phyloP scores from a whole-genome alignment of 306 rosid genomes.

The Prinsepia uniflora region DNA sequence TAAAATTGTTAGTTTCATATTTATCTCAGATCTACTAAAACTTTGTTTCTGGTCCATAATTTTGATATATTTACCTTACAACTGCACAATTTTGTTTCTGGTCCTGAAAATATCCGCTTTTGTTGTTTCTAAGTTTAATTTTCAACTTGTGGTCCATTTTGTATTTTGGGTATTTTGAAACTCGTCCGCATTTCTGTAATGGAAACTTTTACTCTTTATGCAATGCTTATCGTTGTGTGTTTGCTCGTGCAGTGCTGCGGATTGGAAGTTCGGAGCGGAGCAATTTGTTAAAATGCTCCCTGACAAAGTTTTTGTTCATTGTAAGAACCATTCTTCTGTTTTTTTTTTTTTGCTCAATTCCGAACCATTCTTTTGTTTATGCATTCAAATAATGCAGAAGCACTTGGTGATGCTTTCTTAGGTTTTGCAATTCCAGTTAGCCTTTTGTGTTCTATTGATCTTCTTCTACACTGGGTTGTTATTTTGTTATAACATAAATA shows the following conservation, averaged over 20 bases:
- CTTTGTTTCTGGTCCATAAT: background rate
- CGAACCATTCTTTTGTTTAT: conserved; percentile 16
- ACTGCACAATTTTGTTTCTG: background rate
- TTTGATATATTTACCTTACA: background rate
- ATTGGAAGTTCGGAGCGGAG: conserved; percentile 94
- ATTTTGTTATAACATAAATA: background rate
- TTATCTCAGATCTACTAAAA: background rate
- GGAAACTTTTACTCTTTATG: background rate
- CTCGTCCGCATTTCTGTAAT: background rate
- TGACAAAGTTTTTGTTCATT: conserved; percentile 78
- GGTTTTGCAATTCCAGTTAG: background rate
- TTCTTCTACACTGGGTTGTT: background rate
- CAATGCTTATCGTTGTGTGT: conserved; percentile 16
- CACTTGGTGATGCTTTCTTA: conserved; percentile 8
- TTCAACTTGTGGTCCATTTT: background rate
- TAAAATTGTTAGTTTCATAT: background rate
- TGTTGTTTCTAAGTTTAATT: background rate
- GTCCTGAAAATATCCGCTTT: background rate
- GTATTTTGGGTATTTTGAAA: conserved; percentile 2
- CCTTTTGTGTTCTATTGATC: background rate
- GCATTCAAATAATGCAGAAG: background rate
- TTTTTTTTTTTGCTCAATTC: too few relatives aligned
- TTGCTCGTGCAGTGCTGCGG: conserved; percentile 58
- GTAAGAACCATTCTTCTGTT: conserved; percentile 44
- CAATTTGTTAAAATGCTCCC: conserved; percentile 72